A percentile compares a stretch with the other conserved stretches of the same genome.
phyloP scores from a whole-genome alignment of 2,329 filamentous ascomycete species.

The Capronia americana region DNA sequence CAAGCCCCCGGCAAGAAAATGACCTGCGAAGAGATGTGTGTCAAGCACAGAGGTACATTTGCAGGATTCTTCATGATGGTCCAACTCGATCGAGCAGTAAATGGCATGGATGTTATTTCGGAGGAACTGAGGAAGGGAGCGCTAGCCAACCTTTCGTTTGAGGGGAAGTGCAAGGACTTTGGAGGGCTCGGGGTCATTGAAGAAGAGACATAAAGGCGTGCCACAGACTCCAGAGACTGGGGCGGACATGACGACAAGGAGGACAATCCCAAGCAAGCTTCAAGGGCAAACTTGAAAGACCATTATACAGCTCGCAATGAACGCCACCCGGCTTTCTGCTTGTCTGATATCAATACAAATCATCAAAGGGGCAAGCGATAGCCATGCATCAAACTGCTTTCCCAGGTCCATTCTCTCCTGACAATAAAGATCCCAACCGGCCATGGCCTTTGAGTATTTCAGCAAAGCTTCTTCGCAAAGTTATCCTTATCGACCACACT shows the following conservation, averaged over 20 bases:
- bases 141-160: background rate
- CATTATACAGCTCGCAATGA: background rate
- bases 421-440: background rate
- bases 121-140: background rate
- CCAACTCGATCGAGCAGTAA: background rate
- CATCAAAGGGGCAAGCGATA: background rate
- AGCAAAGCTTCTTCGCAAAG: background rate
- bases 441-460: background rate
- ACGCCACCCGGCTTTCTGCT: background rate
- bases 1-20: background rate
- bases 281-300: background rate
- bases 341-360: background rate
- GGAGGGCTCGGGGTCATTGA: background rate
- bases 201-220: background rate
- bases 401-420: background rate
- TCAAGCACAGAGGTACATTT: background rate
- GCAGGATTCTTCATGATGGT: slow-evolving; percentile 1
- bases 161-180: background rate
- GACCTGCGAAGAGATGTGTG: background rate
- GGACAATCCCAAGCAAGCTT: background rate
- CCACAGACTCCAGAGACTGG: background rate
- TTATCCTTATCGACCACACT: background rate
- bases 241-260: background rate
- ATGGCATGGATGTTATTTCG: background rate
- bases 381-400: background rate